These are phyloP conservation scores for Mycosarcoma mackinlayi DNA, from an alignment of 1,284 basidiomycete genomes.

Conservation along the genomic window DNA sequence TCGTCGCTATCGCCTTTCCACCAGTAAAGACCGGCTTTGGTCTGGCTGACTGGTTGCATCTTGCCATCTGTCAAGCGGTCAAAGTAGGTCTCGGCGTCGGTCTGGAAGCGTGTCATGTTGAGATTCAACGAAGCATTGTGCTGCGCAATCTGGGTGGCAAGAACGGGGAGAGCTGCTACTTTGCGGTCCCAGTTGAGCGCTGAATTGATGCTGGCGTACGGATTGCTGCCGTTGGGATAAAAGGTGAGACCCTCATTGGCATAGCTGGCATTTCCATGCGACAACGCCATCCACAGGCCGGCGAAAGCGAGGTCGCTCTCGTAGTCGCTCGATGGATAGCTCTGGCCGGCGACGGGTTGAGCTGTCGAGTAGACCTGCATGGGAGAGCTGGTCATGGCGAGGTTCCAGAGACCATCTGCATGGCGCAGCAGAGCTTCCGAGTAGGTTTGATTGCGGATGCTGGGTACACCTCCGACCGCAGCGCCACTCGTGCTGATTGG, in stretches of 20 bases:
- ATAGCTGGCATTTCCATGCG: conserved; percentile 74
- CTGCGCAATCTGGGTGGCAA: conserved; percentile 73
- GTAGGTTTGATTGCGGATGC: conserved; percentile 76
- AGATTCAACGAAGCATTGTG: conserved; percentile 74
- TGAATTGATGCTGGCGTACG: conserved; percentile 72
- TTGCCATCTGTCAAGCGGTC: conserved; percentile 76
- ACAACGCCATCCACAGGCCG: conserved; percentile 80
- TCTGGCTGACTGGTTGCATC: conserved; percentile 68
- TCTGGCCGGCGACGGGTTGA: conserved; percentile 75
- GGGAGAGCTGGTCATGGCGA: conserved; percentile 73
- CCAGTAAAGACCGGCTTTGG: conserved; percentile 79
- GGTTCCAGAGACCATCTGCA: conserved; percentile 78
- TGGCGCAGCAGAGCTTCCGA: conserved; percentile 77
- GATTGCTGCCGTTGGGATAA: conserved; percentile 73
- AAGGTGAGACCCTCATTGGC: conserved; percentile 77
- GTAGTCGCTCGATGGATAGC: conserved; percentile 79
- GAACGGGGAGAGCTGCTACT: conserved; percentile 78
- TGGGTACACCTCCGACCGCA: conserved; percentile 37
- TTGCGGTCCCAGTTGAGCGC: conserved; percentile 92
- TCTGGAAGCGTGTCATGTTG: conserved; percentile 77
- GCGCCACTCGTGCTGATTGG: conserved; percentile 27
- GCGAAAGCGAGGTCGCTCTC: conserved; percentile 74
- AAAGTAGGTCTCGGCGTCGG: conserved; percentile 79
- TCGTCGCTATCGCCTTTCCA: conserved; percentile 82
- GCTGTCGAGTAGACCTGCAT: conserved; percentile 72